Base-by-base conservation (phyloP, 108 stramenopile species). In the Parmales sp. region DNA sequence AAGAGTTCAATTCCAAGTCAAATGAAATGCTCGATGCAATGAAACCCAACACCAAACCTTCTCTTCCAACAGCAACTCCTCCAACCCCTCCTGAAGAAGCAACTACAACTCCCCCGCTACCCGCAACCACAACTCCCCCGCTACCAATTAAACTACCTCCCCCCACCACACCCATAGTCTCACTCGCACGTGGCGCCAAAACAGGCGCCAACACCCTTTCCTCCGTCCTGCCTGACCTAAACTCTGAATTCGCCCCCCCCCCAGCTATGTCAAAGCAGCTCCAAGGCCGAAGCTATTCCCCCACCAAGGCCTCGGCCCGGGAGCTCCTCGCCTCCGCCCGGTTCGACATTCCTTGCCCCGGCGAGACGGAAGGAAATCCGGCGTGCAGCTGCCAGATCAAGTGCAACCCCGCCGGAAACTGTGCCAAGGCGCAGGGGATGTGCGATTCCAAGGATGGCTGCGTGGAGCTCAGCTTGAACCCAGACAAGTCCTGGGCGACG, bases 311-410 rank as follows among this genome's bases (percentile, higher is more conserved):
- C 13, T 11, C 41, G 41, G 11, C 13, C 7, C 13, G 8, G 11
- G 8, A 8, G 13, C 41, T 43, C 41, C 11, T 43, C 41, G 13
- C 7, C 41, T 11, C 41, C 41, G 13, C 7, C 13, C 54, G 29
- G 6, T 60, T 60, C 31, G 54, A 60, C 54, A 16, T 31, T 20
- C 54, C 54, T 34, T 60, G 54, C 54, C 28, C 54, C 4, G 54
- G 54, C 29, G 7, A 19, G 54, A 60, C 54, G 1, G 54, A 60
- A 28, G 54, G 54, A 5, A 60, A 60, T 34, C 54, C 54, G 5
- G 54, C 36, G 29, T 60, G 54, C 54, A 34, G 31, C 31, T 60
- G 54, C 0, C 54, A 60, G 54, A 60, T 60, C 7, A 60, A 60
- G 0, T 60, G 54, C 54, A 34, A 16, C 28, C 1, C 3, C 28